phyloP scores from a whole-genome alignment of 345 rosid genomes.

The Camelina sativa region DNA sequence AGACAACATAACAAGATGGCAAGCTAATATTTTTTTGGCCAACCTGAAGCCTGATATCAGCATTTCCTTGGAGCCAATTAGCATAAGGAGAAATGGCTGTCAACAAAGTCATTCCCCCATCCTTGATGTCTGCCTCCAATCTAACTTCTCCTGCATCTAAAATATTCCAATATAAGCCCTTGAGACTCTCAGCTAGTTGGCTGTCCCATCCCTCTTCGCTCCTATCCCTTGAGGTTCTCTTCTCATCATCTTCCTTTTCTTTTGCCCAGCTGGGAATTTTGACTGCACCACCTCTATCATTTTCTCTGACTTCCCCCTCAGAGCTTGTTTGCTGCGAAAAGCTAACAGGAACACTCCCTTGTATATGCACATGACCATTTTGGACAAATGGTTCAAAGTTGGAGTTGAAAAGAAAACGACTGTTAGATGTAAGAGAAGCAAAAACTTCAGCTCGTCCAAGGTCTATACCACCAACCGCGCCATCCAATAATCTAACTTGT shows the following conservation, averaged over 20 bases:
- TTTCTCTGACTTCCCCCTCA: conserved; percentile 70
- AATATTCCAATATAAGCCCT: conserved; percentile 88
- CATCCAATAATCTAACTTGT: conserved; percentile 93
- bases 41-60: conserved; percentile 93
- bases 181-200: conserved; percentile 87
- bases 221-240: conserved; percentile 68
- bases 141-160: conserved; percentile 95
- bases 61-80: conserved; percentile 92
- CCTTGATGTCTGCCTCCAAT: conserved; percentile 92
- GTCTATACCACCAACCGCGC: conserved; percentile 93
- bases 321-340: conserved; percentile 61
- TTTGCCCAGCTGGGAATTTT: conserved; percentile 80
- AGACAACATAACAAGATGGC: background rate
- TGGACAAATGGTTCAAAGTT: conserved; percentile 87
- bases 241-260: conserved; percentile 69
- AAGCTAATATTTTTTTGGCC: conserved; percentile 3
- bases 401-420: conserved; percentile 94
- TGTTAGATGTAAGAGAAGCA: conserved; percentile 86
- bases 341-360: conserved; percentile 92
- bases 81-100: conserved; percentile 93
- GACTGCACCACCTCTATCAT: conserved; percentile 56
- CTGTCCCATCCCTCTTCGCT: conserved; percentile 87
- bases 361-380: conserved; percentile 95
- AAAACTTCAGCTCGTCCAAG: conserved; percentile 96
- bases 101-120: conserved; percentile 97